Percentiles rank a stretch among this genome's conserved stretches.
phyloP scores from a whole-genome alignment of 2,329 filamentous ascomycete genomes.

The Penicillium brasilianum region DNA sequence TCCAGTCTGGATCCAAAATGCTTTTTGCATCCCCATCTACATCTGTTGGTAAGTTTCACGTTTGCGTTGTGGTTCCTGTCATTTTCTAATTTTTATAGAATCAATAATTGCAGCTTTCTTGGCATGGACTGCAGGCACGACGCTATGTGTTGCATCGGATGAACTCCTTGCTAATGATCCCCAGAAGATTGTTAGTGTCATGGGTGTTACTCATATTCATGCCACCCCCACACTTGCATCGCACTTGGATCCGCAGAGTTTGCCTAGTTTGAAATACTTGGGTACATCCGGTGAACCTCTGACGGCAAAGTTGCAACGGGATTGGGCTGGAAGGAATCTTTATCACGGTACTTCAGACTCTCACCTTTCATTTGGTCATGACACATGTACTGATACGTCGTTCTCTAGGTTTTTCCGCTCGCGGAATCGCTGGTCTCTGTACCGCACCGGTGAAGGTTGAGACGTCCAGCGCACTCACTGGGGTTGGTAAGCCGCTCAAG shows the following conservation, averaged over 20 bases:
- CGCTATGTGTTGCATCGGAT: conserved; percentile 75
- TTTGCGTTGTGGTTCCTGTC: not conserved
- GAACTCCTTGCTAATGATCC: conserved; percentile 76
- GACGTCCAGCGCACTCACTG: conserved; percentile 65
- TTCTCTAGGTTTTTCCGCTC: conserved; percentile 6
- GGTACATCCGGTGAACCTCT: conserved; percentile 83
- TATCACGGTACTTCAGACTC: conserved; percentile 65
- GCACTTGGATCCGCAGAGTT: conserved; percentile 69
- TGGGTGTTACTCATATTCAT: conserved; percentile 78
- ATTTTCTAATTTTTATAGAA: conserved; percentile 50
- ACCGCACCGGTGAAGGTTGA: conserved; percentile 69
- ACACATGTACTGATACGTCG: not conserved
- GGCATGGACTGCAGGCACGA: conserved; percentile 77
- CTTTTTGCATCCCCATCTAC: conserved; percentile 83
- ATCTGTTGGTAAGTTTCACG: conserved; percentile 64
- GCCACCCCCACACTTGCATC: conserved; percentile 85
- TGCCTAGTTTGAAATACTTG: conserved; percentile 74
- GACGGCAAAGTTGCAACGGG: conserved; percentile 70
- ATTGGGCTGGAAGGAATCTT: conserved; percentile 70
- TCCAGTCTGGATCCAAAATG: conserved; percentile 60
- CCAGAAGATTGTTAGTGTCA: conserved; percentile 66
- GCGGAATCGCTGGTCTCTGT: conserved; percentile 70
- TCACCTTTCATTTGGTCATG: not conserved
- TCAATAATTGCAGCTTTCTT: conserved; percentile 93
- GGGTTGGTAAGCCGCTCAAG: conserved; percentile 74